These are phyloP conservation scores for Apocynum venetum DNA, from an alignment of 257 asterid genomes.

Conservation along the genomic window DNA sequence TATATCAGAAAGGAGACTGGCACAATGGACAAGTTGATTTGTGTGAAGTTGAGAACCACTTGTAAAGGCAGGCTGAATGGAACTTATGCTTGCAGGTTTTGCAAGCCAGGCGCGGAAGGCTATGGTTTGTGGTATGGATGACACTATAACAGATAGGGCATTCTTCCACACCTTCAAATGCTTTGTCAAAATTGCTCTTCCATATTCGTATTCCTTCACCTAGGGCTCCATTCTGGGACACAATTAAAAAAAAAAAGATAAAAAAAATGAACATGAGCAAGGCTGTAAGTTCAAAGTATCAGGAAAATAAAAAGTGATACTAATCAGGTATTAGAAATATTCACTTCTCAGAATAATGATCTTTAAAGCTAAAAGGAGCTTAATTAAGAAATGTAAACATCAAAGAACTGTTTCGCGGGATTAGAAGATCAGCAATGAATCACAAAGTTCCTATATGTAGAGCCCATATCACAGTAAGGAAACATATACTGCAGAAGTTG, in stretches of 20 bases:
- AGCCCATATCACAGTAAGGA: background rate
- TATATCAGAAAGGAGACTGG: constrained; percentile 86
- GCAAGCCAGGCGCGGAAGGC: constrained; percentile 97
- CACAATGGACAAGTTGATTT: constrained; percentile 96
- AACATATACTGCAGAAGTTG: background rate
- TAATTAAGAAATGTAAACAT: background rate
- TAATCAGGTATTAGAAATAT: background rate
- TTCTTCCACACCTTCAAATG: constrained; percentile 97
- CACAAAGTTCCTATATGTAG: too few species aligned
- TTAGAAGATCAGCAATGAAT: background rate
- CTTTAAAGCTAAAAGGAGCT: background rate
- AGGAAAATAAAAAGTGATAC: background rate
- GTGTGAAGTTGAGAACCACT: constrained; percentile 99
- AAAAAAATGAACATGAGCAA: background rate
- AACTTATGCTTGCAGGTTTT: constrained; percentile 98
- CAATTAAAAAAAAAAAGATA: constrained; percentile 12
- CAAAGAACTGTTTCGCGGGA: background rate
- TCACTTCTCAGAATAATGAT: background rate
- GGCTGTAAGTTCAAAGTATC: background rate
- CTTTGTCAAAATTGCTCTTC: constrained; percentile 97
- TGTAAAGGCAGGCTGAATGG: constrained; percentile 91
- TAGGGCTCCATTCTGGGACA: constrained; percentile 83
- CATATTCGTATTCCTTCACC: constrained; percentile 95
- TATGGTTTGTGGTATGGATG: constrained; percentile 83
- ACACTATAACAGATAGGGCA: constrained; percentile 98